Conservation (phyloP, 2,329 filamentous ascomycete species). For the Trichoderma sp. region DNA sequence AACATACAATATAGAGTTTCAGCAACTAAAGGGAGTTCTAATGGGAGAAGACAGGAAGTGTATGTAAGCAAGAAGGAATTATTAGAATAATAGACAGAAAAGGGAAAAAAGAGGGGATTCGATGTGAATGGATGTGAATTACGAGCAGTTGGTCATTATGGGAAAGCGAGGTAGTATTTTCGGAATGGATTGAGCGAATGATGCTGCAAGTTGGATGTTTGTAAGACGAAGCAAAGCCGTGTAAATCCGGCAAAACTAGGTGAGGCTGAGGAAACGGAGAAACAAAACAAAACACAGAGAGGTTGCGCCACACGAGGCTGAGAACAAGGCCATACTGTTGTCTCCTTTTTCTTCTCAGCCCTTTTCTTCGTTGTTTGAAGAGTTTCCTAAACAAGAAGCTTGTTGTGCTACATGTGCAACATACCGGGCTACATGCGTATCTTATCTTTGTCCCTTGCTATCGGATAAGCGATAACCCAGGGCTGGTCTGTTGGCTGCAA, state of each 20-base stretch:
- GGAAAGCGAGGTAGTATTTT: background rate
- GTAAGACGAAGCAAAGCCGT: background rate
- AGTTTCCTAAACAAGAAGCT: background rate
- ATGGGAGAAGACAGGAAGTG: background rate
- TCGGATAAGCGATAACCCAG: background rate
- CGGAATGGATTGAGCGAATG: background rate
- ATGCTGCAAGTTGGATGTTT: background rate
- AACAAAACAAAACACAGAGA: background rate
- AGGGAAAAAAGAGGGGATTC: background rate
- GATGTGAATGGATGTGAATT: background rate
- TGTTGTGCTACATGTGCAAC: background rate
- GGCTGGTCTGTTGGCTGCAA: background rate
- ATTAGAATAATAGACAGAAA: background rate
- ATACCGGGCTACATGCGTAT: background rate
- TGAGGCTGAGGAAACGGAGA: background rate
- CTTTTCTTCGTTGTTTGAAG: background rate
- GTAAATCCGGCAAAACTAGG: background rate
- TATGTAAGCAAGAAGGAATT: background rate
- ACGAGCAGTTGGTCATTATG: background rate
- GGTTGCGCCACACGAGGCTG: conserved; percentile 13
- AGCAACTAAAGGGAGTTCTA: too few relatives aligned
- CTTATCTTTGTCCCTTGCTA: background rate
- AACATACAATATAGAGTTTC: background rate
- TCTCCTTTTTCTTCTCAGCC: background rate
- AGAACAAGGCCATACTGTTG: background rate